Evolutionary conservation across 2,329 filamentous ascomycete genomes (phyloP).

Genomic region (Blumeriella jaapii): DNA sequence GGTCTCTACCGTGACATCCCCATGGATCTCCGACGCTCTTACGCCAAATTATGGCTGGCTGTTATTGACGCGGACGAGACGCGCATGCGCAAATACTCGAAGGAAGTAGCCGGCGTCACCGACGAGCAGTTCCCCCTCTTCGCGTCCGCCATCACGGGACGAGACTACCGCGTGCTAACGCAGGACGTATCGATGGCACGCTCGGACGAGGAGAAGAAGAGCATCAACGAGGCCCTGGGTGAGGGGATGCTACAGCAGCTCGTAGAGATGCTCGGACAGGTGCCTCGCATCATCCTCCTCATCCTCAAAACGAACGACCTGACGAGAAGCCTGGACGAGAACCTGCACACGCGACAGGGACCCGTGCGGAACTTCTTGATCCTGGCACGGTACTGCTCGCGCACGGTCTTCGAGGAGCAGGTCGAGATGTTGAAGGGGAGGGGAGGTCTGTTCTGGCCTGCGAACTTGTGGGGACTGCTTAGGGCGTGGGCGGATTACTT

Average conservation of each 20-base stretch:
- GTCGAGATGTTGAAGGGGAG: constrained; percentile 42
- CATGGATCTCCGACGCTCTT: constrained; percentile 62
- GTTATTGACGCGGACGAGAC: constrained; percentile 82
- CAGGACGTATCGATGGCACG: constrained; percentile 43
- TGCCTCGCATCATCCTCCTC: constrained; percentile 83
- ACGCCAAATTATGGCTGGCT: constrained; percentile 95
- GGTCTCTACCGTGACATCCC: constrained; percentile 93
- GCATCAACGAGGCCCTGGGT: constrained; percentile 72
- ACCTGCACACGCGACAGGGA: constrained; percentile 61
- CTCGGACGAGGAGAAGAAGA: constrained; percentile 67
- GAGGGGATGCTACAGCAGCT: constrained; percentile 83
- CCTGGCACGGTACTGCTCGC: constrained; percentile 54
- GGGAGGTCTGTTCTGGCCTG: constrained; percentile 47
- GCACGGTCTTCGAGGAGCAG: constrained; percentile 54
- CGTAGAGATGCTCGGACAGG: constrained; percentile 75
- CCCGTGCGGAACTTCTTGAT: constrained; percentile 57
- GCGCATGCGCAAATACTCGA: constrained; percentile 77
- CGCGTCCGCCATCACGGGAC: constrained; percentile 87
- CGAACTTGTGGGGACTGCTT: constrained; percentile 42
- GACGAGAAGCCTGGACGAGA: constrained; percentile 87
- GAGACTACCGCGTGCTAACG: constrained; percentile 71
- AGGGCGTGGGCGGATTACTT: constrained; percentile 47
- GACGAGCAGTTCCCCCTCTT: constrained; percentile 92
- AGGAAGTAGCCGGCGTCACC: constrained; percentile 77
- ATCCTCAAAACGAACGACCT: constrained; percentile 98